Base-by-base conservation (phyloP, 331 rosid genomes). In the Phaseolus coccineus region DNA sequence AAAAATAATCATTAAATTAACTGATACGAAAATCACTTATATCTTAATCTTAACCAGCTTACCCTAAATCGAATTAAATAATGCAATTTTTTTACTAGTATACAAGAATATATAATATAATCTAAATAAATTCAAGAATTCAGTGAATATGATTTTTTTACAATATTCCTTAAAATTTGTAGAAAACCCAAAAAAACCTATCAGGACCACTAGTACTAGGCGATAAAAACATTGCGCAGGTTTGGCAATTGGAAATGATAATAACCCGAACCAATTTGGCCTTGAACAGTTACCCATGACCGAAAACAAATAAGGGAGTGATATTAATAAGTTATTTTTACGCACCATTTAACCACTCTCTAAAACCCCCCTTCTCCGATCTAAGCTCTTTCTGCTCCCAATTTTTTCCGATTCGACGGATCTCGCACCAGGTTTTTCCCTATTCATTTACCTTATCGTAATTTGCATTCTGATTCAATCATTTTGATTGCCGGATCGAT, bases 351-450 rank as follows among this genome's bases (percentile, higher is more conserved):
- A 63, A 42, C 71, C 56, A 58, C 71, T 74, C 79, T 70, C 85
- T 78, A 69, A 85, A 85, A 79, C 86, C 88, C 88, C 88, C 77
- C 84, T 75, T 67, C 71, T 58, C 77, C 86, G 84, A 85, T 85
- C 88, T 57, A 31, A 82, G 33, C 33, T 59, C 68, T 11, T 44
- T 0, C 46, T 39, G 69, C 16, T 64, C 77, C 70, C 77, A 58
- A 71, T 55, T 74, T 37, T 70, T 35, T 64, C 84, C 35, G 69
- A 74, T 85, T 85, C 71, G 12, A 16, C 27, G 80, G 77, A 82
- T 79, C 82, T 68, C 33, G 16, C 83, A 16, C 40, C 80, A 82
- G 89, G 80, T 79, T 82, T 75, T 30, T 19, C 65, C 6, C 6
- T 22, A 27, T 56, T 8, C 58, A 2, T 27, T 68, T 55, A 19